A percentile compares a stretch with the other conserved stretches of the same genome.
phyloP scores from a whole-genome alignment of 139 green algal species.

The Chlorella sp. region DNA sequence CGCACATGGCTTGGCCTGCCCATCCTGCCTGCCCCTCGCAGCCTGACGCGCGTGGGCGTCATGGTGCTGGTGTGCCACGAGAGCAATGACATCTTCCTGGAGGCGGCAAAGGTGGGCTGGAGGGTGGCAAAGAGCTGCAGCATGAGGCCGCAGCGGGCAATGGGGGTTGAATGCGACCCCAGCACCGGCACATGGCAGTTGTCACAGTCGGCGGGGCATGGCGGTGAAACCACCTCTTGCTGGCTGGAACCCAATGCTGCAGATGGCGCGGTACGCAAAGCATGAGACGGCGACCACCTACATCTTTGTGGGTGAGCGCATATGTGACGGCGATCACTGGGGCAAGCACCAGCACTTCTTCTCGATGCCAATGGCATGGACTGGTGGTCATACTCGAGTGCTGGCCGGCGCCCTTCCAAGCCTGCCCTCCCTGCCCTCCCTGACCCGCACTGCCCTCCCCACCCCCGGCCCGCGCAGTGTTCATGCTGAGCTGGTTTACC shows the following conservation, averaged over 20 bases:
- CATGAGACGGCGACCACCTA: slow-evolving; percentile 32
- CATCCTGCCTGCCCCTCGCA: slow-evolving; percentile 24
- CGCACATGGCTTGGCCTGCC: background rate
- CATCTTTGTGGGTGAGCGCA: slow-evolving; percentile 44
- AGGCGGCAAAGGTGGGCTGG: slow-evolving; percentile 42
- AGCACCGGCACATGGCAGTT: too few species aligned
- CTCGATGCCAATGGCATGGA: too few species aligned
- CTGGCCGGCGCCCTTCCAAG: background rate
- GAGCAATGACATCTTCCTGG: slow-evolving; percentile 88
- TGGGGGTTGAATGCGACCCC: too few species aligned
- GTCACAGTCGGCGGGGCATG: too few species aligned
- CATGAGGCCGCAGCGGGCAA: too few species aligned
- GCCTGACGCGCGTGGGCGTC: slow-evolving; percentile 78
- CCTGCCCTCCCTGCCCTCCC: background rate
- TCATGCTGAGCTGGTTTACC: slow-evolving; percentile 77
- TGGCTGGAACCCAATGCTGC: background rate
- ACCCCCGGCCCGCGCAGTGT: slow-evolving; percentile 44
- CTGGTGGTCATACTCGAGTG: too few species aligned
- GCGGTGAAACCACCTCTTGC: too few species aligned
- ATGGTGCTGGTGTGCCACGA: slow-evolving; percentile 89
- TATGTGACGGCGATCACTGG: background rate
- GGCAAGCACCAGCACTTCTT: background rate
- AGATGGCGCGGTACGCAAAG: slow-evolving; percentile 75
- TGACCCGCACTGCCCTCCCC: too few species aligned
- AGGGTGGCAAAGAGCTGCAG: background rate